Percentiles rank a stretch among this genome's conserved stretches.
Conservation (phyloP, 306 rosid species). For the Lupinus albus region DNA sequence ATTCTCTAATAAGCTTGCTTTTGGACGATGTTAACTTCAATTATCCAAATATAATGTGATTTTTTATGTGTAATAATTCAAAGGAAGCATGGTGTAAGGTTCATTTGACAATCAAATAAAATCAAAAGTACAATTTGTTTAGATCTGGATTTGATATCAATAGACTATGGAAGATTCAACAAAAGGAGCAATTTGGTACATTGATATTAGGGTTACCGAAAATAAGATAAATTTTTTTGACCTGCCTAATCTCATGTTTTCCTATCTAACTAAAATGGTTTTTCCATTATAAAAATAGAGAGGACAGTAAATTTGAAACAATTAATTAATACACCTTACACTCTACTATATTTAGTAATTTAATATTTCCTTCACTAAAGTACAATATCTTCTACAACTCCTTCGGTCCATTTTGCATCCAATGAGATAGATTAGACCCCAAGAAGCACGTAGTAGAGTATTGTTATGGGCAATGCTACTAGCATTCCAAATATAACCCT, state of each 20-base stretch:
- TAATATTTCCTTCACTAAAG: constrained; percentile 46
- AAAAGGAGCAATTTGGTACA: constrained; percentile 37
- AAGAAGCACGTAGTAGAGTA: constrained; percentile 77
- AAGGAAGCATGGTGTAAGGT: no score
- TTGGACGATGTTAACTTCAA: no score
- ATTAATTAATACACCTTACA: constrained; percentile 33
- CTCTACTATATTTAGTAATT: constrained; percentile 28
- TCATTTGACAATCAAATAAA: no score
- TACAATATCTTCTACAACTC: constrained; percentile 45
- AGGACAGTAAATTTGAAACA: constrained; percentile 14
- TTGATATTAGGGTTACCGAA: constrained; percentile 39
- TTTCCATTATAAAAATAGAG: constrained; percentile 30
- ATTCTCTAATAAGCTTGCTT: no score
- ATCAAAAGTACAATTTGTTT: background rate
- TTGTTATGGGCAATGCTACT: constrained; percentile 79
- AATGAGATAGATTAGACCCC: constrained; percentile 50
- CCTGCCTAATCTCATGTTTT: constrained; percentile 37
- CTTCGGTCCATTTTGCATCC: background rate
- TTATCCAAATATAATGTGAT: no score
- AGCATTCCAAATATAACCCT: constrained; percentile 92
- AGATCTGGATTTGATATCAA: constrained; percentile 1
- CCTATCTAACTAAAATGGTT: constrained; percentile 34
- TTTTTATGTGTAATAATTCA: no score
- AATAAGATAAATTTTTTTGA: constrained; percentile 2
- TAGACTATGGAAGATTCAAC: background rate